A percentile compares a stretch with the other conserved stretches of the same genome.
These are phyloP conservation scores for Colletotrichum sp. DNA, from an alignment of 2,329 filamentous ascomycete species.

Conservation along the genomic window DNA sequence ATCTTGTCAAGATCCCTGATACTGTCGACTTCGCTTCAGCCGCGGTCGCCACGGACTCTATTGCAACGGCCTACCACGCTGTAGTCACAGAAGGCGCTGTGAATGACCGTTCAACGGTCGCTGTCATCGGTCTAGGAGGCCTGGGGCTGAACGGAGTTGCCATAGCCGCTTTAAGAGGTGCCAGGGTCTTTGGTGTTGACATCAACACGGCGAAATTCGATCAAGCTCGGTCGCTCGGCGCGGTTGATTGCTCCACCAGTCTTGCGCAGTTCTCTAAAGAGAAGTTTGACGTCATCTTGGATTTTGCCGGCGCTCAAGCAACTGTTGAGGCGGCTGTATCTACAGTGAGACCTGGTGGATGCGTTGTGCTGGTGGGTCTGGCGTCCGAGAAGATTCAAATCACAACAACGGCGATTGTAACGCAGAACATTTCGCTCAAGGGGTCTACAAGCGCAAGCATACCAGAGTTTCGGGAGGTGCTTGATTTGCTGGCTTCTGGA, in stretches of 20 bases:
- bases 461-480: background rate
- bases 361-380: constrained; percentile 10
- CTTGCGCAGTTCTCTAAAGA: background rate
- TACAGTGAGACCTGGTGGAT: background rate
- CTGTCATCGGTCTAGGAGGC: constrained; percentile 11
- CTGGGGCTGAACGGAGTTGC: constrained; percentile 9
- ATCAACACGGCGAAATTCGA: background rate
- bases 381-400: background rate
- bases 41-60: constrained; percentile 9
- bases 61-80: constrained; percentile 12
- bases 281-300: constrained; percentile 5
- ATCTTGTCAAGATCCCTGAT: background rate
- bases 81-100: constrained; percentile 14
- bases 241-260: background rate
- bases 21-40: background rate
- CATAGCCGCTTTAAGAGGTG: background rate
- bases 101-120: background rate
- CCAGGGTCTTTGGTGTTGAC: constrained; percentile 3
- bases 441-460: constrained; percentile 1
- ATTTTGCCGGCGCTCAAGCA: constrained; percentile 7
- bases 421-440: background rate
- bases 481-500: background rate
- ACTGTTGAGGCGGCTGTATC: background rate
- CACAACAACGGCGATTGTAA: background rate
- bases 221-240: background rate